Base-by-base conservation (phyloP, 116 monocot species). In the Papilionanthe hybrid region DNA sequence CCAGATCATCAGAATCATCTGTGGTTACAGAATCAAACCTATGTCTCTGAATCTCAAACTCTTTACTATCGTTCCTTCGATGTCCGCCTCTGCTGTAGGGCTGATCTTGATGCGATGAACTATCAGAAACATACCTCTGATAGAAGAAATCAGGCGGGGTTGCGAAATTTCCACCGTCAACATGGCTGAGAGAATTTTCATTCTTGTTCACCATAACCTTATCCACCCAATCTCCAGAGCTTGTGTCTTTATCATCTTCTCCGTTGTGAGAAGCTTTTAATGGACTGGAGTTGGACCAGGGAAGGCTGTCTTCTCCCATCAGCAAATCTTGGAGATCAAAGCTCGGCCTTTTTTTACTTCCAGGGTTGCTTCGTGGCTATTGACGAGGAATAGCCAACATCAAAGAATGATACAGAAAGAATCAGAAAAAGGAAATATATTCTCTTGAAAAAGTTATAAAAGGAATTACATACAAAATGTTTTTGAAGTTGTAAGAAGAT, bases 1-100 rank as follows among this genome's bases (percentile, higher is more conserved):
- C 93, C 71, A 90, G 68, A 47, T 96, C 94, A 28, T 98, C 97
- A 17, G 91, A 92, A 78, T 92, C 98, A 81, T 93, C 92, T 18
- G 94, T 94, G n/a, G 80, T 82, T 66, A 69, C 82, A 74, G 85
- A 81, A 77, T 87, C 90, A 65, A 86, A 89, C 22, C 82, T 78
- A 41, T 44, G 85, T 77, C 78, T 86, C 80, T 85, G 87, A n/a
- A 78, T 72, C 6, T 87, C 91, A 82, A 83, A 72, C 32, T 89
- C 89, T 72, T 82, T 77, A 19, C 86, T 87, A 9, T 84, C 87
- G 68, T 89, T 89, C 76, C 81, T 87, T 44, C 43, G 58, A 1
- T 73, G 55, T n/a, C 44, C 50, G 78, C 83, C 88, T 81, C 80
- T 85, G 71, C 74, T 82, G 72, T 73, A 81, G 17, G 60, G 79